Conservation (phyloP, 2,329 filamentous ascomycete genomes). For the Trichoderma hamatum region DNA sequence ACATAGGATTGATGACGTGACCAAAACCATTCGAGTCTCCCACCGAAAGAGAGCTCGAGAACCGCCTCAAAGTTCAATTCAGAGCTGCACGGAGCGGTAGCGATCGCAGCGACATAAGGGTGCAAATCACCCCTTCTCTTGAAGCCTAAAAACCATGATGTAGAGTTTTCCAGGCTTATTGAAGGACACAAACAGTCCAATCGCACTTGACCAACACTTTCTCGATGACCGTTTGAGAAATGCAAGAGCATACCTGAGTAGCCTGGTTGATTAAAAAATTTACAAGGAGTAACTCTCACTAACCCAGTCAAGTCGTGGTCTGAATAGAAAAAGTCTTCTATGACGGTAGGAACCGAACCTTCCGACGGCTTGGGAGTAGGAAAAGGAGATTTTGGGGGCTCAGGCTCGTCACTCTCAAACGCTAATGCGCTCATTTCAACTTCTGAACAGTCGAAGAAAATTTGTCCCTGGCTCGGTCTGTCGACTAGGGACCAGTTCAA, state of each 20-base stretch:
- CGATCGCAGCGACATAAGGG: background rate
- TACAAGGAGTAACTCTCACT: background rate
- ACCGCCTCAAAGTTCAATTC: background rate
- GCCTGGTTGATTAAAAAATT: background rate
- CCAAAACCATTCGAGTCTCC: background rate
- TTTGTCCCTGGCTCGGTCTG: background rate
- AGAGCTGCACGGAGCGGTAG: background rate
- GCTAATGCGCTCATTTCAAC: background rate
- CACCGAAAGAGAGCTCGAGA: background rate
- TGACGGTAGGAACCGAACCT: background rate
- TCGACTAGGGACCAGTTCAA: background rate
- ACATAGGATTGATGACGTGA: background rate
- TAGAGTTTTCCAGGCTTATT: background rate
- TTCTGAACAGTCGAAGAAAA: background rate
- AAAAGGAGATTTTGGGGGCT: background rate
- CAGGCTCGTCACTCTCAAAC: background rate
- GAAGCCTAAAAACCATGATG: background rate
- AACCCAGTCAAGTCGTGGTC: background rate
- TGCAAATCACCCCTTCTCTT: background rate
- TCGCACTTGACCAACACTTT: background rate
- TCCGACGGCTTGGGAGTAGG: background rate
- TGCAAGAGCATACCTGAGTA: background rate
- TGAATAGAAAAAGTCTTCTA: background rate
- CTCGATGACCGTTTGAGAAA: background rate
- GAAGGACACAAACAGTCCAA: background rate